Evolutionary conservation across 441 rosid genomes (phyloP).

Genomic region (Viola pubescens): DNA sequence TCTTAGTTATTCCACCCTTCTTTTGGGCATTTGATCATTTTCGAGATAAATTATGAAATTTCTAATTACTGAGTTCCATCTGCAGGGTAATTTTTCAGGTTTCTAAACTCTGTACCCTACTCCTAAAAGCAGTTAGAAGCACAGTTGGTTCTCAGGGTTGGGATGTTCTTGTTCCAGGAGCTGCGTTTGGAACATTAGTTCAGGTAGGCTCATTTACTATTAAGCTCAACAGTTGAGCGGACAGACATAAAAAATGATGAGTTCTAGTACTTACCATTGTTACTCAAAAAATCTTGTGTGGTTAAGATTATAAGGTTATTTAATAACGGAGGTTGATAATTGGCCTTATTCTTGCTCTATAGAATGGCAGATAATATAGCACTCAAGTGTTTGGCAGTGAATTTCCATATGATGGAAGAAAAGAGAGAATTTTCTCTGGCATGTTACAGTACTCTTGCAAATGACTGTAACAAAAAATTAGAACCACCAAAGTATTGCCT

Average conservation of each 20-base stretch:
- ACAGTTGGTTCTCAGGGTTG: slow-evolving; percentile 83
- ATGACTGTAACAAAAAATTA: too few relatives aligned
- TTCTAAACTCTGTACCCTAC: slow-evolving; percentile 83
- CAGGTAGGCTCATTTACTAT: slow-evolving; percentile 42
- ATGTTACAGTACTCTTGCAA: too few relatives aligned
- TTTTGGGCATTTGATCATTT: not conserved
- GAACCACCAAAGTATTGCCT: too few relatives aligned
- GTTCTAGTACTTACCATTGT: not conserved
- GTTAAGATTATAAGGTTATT: not conserved
- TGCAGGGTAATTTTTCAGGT: slow-evolving; percentile 83
- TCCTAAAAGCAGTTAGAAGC: slow-evolving; percentile 74
- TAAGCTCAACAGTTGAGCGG: not conserved
- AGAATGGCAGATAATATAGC: too few relatives aligned
- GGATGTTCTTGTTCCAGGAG: slow-evolving; percentile 94
- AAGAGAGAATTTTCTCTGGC: too few relatives aligned
- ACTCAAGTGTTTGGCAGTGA: too few relatives aligned
- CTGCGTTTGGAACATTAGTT: slow-evolving; percentile 65
- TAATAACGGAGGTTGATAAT: not conserved
- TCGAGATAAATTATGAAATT: slow-evolving; percentile 1
- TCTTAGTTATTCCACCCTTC: too few relatives aligned
- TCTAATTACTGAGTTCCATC: slow-evolving; percentile 19
- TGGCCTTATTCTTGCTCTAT: too few relatives aligned
- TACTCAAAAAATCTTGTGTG: not conserved
- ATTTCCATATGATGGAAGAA: too few relatives aligned
- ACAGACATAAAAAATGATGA: not conserved